Percentiles rank a stretch among this genome's conserved stretches.
phyloP scores from a whole-genome alignment of 176 grass and related monocot species.

The Eragrostis nindensis region DNA sequence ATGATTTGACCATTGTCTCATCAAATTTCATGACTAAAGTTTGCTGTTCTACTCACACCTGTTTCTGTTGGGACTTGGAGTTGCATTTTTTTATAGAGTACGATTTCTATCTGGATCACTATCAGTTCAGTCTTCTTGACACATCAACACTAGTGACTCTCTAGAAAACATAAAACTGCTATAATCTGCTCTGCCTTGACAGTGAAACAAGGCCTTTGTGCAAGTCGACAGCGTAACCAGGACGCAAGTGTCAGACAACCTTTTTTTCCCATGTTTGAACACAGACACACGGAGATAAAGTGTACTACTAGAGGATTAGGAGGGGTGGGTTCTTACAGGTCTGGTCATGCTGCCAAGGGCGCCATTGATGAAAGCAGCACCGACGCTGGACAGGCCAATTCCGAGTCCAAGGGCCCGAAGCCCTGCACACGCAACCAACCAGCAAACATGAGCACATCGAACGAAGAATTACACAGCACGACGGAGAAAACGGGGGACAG shows the following conservation, averaged over 20 bases:
- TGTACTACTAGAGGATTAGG: too few species aligned
- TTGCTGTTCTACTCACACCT: too few species aligned
- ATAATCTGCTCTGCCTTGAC: not conserved
- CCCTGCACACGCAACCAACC: conserved; percentile 21
- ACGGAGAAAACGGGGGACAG: not conserved
- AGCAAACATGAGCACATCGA: not conserved
- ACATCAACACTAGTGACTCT: not conserved
- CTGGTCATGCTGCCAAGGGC: conserved; percentile 43
- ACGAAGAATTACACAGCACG: not conserved
- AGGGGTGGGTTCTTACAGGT: conserved; percentile 30
- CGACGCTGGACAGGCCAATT: conserved; percentile 14
- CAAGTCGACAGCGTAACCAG: not conserved
- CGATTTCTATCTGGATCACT: not conserved
- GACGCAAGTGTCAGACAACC: too few species aligned
- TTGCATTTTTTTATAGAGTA: not conserved
- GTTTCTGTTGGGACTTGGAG: not conserved
- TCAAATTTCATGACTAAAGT: not conserved
- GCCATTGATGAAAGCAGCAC: conserved; percentile 61
- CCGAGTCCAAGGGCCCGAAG: conserved; percentile 59
- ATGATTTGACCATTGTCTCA: not conserved
- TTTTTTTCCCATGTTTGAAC: not conserved
- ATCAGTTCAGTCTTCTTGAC: not conserved
- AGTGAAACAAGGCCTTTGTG: not conserved
- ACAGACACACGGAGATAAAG: not conserved
- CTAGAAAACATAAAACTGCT: not conserved